Conservation (phyloP, 1,284 basidiomycete genomes). For the Cutaneotrichosporon sp. region DNA sequence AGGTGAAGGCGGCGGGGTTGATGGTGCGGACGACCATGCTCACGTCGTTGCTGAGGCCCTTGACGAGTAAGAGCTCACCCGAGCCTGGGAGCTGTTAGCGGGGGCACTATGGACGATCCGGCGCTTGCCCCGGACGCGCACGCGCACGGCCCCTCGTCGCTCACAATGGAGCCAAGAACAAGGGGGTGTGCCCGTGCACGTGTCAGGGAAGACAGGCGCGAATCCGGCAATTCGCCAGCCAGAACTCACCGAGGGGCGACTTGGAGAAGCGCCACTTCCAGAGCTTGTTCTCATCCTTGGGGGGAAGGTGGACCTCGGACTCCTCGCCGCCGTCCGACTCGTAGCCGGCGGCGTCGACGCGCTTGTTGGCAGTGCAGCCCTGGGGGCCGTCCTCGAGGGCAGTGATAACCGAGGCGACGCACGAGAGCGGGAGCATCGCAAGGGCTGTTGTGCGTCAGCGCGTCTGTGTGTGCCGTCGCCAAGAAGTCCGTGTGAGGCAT, state of each 20-base stretch:
- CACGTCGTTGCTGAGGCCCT: slow-evolving; percentile 44
- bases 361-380: slow-evolving; percentile 28
- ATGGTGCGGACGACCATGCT: slow-evolving; percentile 53
- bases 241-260: slow-evolving; percentile 52
- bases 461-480: neutral
- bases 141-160: neutral
- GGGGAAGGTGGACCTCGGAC: slow-evolving; percentile 21
- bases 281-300: slow-evolving; percentile 39
- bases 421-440: slow-evolving; percentile 45
- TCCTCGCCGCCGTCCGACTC: slow-evolving; percentile 52
- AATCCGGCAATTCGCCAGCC: neutral
- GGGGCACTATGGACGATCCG: neutral
- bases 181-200: neutral
- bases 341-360: slow-evolving; percentile 50
- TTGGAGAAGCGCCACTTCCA: slow-evolving; percentile 53
- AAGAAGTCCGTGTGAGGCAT: neutral
- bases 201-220: neutral
- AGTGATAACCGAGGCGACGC: slow-evolving; percentile 46
- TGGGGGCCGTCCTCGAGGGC: slow-evolving; percentile 43
- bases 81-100: slow-evolving; percentile 40
- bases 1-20: slow-evolving; percentile 51
- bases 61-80: slow-evolving; percentile 51
- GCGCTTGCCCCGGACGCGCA: neutral
- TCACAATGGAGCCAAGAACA: neutral
- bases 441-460: slow-evolving; percentile 35